A percentile compares a stretch with the other conserved stretches of the same genome.
These are phyloP conservation scores for Tuber calosporum DNA, from an alignment of 495 filamentous ascomycete genomes.

Conservation along the genomic window DNA sequence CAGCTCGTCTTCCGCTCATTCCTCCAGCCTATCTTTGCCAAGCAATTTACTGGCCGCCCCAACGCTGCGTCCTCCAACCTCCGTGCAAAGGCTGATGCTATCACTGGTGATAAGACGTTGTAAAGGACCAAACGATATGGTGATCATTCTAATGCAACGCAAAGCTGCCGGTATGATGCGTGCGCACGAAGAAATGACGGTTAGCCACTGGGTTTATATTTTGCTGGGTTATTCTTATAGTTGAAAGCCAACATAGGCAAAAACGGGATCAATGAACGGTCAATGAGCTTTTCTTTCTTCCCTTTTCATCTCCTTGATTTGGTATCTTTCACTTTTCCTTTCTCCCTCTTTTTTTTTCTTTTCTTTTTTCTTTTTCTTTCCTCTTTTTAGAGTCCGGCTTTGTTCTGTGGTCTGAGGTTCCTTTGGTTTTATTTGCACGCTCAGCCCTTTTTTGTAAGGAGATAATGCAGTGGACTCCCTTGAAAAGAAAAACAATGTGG, in stretches of 20 bases:
- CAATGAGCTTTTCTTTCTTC: not conserved
- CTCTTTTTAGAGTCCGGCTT: conserved; percentile 29
- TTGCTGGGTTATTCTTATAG: not conserved
- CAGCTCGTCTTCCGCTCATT: conserved; percentile 95
- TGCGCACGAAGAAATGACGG: conserved; percentile 15
- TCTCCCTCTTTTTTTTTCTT: not conserved
- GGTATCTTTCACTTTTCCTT: not conserved
- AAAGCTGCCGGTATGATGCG: not conserved
- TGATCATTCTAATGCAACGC: not conserved
- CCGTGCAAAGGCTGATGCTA: conserved; percentile 78
- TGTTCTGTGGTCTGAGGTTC: conserved; percentile 29
- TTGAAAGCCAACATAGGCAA: not conserved
- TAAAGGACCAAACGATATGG: conserved; percentile 24
- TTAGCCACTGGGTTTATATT: not conserved
- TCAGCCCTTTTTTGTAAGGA: conserved; percentile 24
- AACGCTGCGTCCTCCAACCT: conserved; percentile 76
- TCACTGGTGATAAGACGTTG: conserved; percentile 52
- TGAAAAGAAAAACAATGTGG: conserved; percentile 9
- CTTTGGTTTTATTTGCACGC: conserved; percentile 19
- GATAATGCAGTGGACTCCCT: conserved; percentile 26
- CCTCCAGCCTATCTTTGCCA: conserved; percentile 80
- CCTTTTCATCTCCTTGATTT: not conserved
- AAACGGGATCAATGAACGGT: not conserved
- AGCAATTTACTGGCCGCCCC: conserved; percentile 68
- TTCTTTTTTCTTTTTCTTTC: not conserved